Conservation (phyloP, 805 yeast genomes). For the Candida xiaguanensis region DNA sequence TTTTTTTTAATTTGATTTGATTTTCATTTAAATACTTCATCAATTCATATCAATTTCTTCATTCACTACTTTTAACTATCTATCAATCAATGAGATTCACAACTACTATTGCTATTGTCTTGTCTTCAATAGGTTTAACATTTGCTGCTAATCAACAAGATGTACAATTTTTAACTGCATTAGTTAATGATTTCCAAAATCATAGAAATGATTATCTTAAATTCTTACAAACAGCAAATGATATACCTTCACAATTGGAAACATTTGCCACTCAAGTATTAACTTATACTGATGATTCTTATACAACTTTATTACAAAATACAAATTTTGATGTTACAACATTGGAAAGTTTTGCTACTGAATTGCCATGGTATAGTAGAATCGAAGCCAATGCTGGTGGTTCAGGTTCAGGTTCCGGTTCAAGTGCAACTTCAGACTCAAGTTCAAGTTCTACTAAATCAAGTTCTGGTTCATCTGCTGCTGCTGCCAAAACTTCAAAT, state of each 20-base stretch:
- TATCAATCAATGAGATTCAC: conserved; percentile 19
- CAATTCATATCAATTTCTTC: background rate
- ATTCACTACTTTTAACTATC: no score
- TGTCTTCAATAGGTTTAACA: conserved; percentile 16
- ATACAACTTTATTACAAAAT: conserved; percentile 32
- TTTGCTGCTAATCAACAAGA: conserved; percentile 19
- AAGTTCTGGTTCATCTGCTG: background rate
- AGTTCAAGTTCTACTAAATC: conserved; percentile 1
- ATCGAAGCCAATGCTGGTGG: conserved; percentile 13
- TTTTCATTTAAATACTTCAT: background rate
- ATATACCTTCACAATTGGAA: conserved; percentile 25
- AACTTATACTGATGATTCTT: conserved; percentile 34
- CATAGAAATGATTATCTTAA: conserved; percentile 24
- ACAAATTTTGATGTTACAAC: conserved; percentile 19
- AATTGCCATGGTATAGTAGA: conserved; percentile 36
- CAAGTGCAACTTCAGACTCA: background rate
- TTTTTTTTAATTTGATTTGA: background rate
- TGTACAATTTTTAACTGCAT: conserved; percentile 30
- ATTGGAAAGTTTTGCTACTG: conserved; percentile 30
- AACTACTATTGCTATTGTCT: conserved; percentile 9
- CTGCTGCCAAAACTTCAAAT: no score
- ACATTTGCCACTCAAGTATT: conserved; percentile 24
- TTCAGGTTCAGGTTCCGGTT: conserved; percentile 7
- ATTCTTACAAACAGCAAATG: conserved; percentile 23
- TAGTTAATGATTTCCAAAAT: conserved; percentile 30